phyloP scores from a whole-genome alignment of 208 protist genomes.

The Willaertia magna region DNA sequence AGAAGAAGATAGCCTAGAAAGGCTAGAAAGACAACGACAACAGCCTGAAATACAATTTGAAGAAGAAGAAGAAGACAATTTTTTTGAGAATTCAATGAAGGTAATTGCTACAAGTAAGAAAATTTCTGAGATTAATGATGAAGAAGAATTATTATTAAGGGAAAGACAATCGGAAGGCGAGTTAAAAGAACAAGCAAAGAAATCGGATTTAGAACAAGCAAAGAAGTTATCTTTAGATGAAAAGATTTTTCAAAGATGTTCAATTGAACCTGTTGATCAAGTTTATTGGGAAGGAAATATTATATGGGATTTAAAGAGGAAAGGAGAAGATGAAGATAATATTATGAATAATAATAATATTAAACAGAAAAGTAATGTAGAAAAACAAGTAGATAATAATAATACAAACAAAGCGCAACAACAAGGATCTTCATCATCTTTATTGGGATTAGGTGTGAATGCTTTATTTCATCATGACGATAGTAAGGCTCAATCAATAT shows the following conservation, averaged over 20 bases:
- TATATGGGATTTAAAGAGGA: neutral
- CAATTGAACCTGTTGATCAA: neutral
- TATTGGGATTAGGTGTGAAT: neutral
- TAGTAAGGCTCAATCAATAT: too few relatives aligned
- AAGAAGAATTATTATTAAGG: neutral
- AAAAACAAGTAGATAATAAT: neutral
- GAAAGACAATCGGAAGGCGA: neutral
- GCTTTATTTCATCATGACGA: neutral
- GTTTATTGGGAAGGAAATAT: neutral
- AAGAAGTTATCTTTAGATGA: neutral
- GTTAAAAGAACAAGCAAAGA: neutral
- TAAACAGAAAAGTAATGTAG: neutral
- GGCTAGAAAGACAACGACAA: neutral
- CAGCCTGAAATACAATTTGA: too few relatives aligned
- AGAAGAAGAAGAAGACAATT: neutral
- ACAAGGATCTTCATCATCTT: neutral
- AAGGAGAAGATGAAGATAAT: neutral
- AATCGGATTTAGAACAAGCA: neutral
- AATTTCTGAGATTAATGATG: neutral
- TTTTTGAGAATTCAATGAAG: neutral
- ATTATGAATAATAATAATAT: neutral
- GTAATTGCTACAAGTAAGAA: neutral
- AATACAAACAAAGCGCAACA: neutral
- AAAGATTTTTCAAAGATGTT: neutral
- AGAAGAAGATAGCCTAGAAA: neutral